A percentile compares a stretch with the other conserved stretches of the same genome.
Evolutionary conservation across 306 rosid genomes (phyloP).

Genomic region (Lathyrus aphaca): DNA sequence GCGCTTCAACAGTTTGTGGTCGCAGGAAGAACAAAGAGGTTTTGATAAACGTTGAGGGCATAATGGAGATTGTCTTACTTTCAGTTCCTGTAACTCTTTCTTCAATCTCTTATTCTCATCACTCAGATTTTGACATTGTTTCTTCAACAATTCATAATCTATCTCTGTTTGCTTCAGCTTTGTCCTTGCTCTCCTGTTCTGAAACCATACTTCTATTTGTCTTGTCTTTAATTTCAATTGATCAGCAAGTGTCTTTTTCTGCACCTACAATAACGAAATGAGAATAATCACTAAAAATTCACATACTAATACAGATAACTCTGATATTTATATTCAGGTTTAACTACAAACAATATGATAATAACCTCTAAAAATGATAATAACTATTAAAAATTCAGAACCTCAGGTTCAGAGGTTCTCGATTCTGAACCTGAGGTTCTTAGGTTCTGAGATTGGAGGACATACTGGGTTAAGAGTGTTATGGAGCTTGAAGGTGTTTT

Average conservation of each 20-base stretch:
- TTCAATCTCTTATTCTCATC: slow-evolving; percentile 75
- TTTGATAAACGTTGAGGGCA: slow-evolving; percentile 48
- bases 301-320: no score
- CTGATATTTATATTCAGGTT: no score
- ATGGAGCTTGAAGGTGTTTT: slow-evolving; percentile 70
- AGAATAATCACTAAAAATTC: no score
- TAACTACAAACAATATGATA: no score
- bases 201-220: slow-evolving; percentile 98
- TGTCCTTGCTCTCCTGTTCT: slow-evolving; percentile 93
- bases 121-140: slow-evolving; percentile 62
- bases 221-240: slow-evolving; percentile 73
- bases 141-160: slow-evolving; percentile 75
- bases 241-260: slow-evolving; percentile 70
- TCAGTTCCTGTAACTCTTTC: slow-evolving; percentile 65
- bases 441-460: no score
- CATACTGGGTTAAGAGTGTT: slow-evolving; percentile 64
- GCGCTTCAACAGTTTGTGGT: slow-evolving; percentile 37
- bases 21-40: slow-evolving; percentile 51
- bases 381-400: no score
- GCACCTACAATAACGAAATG: slow-evolving; percentile 46
- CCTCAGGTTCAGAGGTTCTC: no score
- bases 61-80: slow-evolving; percentile 45
- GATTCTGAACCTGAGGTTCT: no score
- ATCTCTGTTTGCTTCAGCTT: slow-evolving; percentile 85
- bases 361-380: no score